Evolutionary conservation across 23 red algal species (phyloP), one percentile per base, ranked within the genome.

Genomic region (Chondrus crispus): DNA sequence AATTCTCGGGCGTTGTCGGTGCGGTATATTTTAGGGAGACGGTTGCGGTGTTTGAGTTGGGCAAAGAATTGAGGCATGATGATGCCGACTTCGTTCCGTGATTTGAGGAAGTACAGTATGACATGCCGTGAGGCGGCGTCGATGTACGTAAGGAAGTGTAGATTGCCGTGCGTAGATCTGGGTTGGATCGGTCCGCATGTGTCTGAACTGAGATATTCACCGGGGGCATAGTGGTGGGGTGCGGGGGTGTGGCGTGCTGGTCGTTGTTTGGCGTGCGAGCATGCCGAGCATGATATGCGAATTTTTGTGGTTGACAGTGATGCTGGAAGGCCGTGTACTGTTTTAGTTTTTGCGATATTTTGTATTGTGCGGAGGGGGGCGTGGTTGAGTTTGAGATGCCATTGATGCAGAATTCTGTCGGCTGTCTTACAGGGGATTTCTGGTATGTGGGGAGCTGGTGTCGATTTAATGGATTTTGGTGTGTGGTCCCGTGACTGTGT

Each of bases 1-100:
- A 53, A 51, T 81, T 81, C 76, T 55, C 54, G 49, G 18, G 45
- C 76, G 33, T 81, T 81, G 1, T 81, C 76, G 35, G 16, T 51
- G n/a, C 76, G 46, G 19, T 52, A 45, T 29, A 19, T 26, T 0
- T 26, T 19, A 48, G 51, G 76, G 46, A 48, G 76, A 24, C 35
- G 46, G 16, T 19, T 6, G 1, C 35, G 16, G 5, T 45, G 74
- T 3, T 45, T 28, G 13, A 80, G 36, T 37, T 44, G 41, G 4
- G 33, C 19, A 6, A 30, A 13, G n/a, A n/a, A n/a, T n/a, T n/a
- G 26, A 32, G 18, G 60, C 35, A 32, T 66, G 60, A 66, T 32
- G 7, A 32, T 0, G 26, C 35, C 35, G 60, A 0, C 60, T 66
- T 66, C 0, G 60, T 66, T 0, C 35, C 35, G 26, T 22, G 60